These are phyloP conservation scores for Sparassis latifolia DNA, from an alignment of 1,284 basidiomycete species.

Conservation along the genomic window DNA sequence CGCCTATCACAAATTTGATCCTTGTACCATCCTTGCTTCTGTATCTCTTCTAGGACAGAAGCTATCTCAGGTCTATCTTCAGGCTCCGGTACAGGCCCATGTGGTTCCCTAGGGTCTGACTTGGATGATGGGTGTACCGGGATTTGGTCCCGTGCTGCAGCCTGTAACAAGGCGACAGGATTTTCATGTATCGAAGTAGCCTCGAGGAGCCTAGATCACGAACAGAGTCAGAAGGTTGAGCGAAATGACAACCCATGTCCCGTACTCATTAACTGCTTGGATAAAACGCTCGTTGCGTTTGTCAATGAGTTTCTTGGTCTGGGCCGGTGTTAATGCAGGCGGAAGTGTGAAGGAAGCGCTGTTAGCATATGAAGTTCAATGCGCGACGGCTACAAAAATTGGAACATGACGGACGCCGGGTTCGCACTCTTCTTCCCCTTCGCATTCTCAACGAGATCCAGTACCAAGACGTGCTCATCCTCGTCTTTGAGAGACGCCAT, in stretches of 20 bases:
- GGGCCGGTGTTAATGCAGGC: slow-evolving; percentile 47
- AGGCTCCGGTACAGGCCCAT: slow-evolving; percentile 36
- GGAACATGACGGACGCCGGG: slow-evolving; percentile 18
- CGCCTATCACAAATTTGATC: slow-evolving; percentile 61
- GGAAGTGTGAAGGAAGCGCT: slow-evolving; percentile 29
- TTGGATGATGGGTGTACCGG: slow-evolving; percentile 52
- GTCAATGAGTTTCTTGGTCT: slow-evolving; percentile 68
- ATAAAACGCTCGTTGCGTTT: slow-evolving; percentile 64
- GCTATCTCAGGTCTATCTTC: slow-evolving; percentile 52
- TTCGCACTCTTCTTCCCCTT: slow-evolving; percentile 33
- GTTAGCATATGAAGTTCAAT: too few species aligned
- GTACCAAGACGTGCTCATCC: slow-evolving; percentile 64
- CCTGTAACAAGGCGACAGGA: slow-evolving; percentile 54
- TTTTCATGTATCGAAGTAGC: slow-evolving; percentile 52
- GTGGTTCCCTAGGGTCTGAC: slow-evolving; percentile 11
- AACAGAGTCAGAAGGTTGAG: neutral
- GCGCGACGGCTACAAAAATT: neutral
- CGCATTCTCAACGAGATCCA: slow-evolving; percentile 63
- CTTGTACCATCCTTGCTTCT: slow-evolving; percentile 54
- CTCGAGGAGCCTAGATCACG: slow-evolving; percentile 45
- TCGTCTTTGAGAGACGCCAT: slow-evolving; percentile 24
- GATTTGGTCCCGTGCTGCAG: slow-evolving; percentile 63
- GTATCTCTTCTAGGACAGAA: slow-evolving; percentile 52
- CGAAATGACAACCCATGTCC: neutral
- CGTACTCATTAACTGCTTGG: slow-evolving; percentile 69